These are phyloP conservation scores for Phlegmacium glaucopus DNA, from an alignment of 768 basidiomycete genomes.

Conservation along the genomic window DNA sequence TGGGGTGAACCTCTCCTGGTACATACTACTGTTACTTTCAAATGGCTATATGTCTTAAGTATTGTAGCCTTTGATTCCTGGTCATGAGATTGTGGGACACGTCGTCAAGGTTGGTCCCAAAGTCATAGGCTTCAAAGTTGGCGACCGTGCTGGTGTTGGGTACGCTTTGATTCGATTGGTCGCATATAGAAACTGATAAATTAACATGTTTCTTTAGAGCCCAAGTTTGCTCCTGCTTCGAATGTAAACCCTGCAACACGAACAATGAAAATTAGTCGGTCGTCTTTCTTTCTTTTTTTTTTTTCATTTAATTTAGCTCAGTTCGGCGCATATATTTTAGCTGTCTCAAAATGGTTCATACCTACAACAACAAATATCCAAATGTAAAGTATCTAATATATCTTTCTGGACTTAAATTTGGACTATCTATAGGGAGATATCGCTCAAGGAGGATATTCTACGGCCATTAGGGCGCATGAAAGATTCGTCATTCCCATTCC, in stretches of 20 bases:
- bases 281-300: background rate
- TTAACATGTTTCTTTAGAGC: conserved; percentile 38
- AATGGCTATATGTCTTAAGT: background rate
- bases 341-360: conserved; percentile 39
- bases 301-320: background rate
- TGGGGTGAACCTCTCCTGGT: conserved; percentile 32
- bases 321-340: conserved; percentile 10
- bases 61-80: conserved; percentile 33
- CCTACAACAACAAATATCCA: conserved; percentile 41
- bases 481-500: conserved; percentile 62
- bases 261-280: conserved; percentile 51
- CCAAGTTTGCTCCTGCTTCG: conserved; percentile 41
- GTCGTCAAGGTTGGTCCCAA: conserved; percentile 51
- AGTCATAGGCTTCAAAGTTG: conserved; percentile 51
- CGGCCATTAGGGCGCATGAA: conserved; percentile 42
- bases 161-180: conserved; percentile 7
- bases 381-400: conserved; percentile 19
- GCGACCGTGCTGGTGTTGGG: conserved; percentile 52
- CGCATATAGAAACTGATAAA: background rate
- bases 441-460: conserved; percentile 47
- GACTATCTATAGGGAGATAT: conserved; percentile 24
- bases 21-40: background rate
- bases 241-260: conserved; percentile 45
- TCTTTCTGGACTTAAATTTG: background rate
- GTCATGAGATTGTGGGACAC: conserved; percentile 56